Base-by-base conservation (phyloP, 2,329 filamentous ascomycete species). In the Exophiala mesophila region DNA sequence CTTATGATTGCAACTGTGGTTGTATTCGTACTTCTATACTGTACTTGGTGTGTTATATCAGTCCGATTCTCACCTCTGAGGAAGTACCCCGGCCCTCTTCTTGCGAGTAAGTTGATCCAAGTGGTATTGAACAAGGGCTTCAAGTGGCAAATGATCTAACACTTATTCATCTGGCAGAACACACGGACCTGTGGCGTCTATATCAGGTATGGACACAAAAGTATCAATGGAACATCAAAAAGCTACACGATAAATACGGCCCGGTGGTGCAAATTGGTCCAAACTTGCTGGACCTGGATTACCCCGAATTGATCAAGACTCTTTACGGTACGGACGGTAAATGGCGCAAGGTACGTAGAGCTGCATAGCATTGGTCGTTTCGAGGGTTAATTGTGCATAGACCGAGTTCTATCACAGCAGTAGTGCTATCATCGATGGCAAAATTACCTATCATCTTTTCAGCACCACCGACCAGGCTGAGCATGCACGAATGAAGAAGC, bases 201-300 rank as follows among this genome's bases (percentile, higher is more conserved):
- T n/a, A 28, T 28, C 24, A 28, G n/a, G 24, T 28, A n/a, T 28
- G 24, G 24, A 28, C 24, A 8, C 24, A 28, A n/a, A 28, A 28
- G n/a, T 28, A 28, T 28, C 24, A 28, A n/a, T 28, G 24, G 24
- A 28, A 28, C n/a, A 28, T 28, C 24, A 28, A 28, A 28, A 28
- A n/a, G n/a, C 24, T 28, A n/a, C 24, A 28, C n/a, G 24, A 28
- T 28, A 8, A 28, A n/a, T 28, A 28, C 24, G 67, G 67, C 0
- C 64, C 66, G 0, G 59, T 67, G 7, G 64, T 71, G 3, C 64
- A 64, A 5, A 61, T 69, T n/a, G 65, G 59, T 1, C 68, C 68
- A 3, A 65, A 65, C 28, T 45, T 63, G 2, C 46, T 69, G 2
- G 61, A 63, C 28, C 49, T 70, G 3, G 62, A 67, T 38, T 53